Base-by-base conservation (phyloP, 2,329 filamentous ascomycete species). In the Ophiostoma populinum region DNA sequence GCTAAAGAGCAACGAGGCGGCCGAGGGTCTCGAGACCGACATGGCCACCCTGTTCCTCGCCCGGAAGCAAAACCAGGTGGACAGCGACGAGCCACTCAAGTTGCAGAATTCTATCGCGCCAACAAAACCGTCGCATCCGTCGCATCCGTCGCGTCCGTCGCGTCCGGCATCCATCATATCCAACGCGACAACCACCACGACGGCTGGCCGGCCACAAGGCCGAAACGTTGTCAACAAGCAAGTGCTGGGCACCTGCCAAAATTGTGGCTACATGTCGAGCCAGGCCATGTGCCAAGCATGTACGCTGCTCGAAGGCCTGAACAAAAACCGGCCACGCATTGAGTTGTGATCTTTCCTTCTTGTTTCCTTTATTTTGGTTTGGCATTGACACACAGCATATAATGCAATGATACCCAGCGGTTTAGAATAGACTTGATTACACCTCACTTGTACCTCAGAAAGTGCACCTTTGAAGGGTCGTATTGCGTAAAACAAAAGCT, bases 251-350 rank as follows among this genome's bases (percentile, higher is more conserved):
- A 76, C 75, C 43, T 98, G 90, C 50, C 71, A 77, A 49, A 76
- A 72, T 35, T 98, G 90, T 47, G 90, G 90, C 11, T 98, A 95
- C 52, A 80, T 98, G 55, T 93, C 90, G 2, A 94, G 86, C 47
- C 90, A 98, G 55, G 70, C 72, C 20, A 71, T 94, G 25, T 98
- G 90, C 57, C 92, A 98, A 56, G 90, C 90, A 1, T 98, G 90
- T 52, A 78, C 75, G 42, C 61, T 98, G 29, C 67, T 98, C 3
- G 86, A 95, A 47, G 82, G 80, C 0, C 55, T 98, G 32, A 98
- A 98, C 52, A 94, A 90, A 56, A 76, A 75, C 45, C 59, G 70
- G 40, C 58, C 68, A 39, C 61, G 70, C 46, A 69, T 75, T 42
- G 52, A 58, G 47, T 63, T 71, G 57, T 69, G 55, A 13, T 3